Evolutionary conservation across 2,329 filamentous ascomycete genomes (phyloP).

Genomic region (Pezicula carpinea): DNA sequence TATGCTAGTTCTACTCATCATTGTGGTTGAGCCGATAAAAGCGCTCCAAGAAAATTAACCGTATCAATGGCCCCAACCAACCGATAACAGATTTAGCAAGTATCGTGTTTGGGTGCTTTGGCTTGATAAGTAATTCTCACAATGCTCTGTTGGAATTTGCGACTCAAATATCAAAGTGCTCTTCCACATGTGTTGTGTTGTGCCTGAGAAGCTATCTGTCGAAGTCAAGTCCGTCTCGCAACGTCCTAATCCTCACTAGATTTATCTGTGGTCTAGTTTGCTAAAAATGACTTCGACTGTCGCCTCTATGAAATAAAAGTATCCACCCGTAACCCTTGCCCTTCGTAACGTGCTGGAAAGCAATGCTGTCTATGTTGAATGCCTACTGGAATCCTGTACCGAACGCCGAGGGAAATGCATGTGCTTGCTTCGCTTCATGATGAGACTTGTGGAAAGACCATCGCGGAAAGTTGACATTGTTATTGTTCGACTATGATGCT

Average conservation of each 20-base stretch:
- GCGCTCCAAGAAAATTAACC: no score
- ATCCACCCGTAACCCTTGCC: not conserved
- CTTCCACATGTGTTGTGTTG: conserved; percentile 3
- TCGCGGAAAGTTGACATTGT: not conserved
- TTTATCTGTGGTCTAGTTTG: no score
- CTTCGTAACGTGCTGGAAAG: conserved; percentile 6
- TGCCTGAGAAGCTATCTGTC: conserved; percentile 6
- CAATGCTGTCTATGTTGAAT: conserved; percentile 26
- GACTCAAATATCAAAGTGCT: not conserved
- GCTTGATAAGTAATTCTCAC: no score
- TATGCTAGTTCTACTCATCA: no score
- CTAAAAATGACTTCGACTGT: no score
- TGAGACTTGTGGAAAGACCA: not conserved
- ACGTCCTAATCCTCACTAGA: no score
- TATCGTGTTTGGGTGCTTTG: no score
- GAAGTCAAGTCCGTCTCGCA: conserved; percentile 6
- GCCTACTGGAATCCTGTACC: conserved; percentile 7
- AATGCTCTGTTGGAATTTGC: no score
- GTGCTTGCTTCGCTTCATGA: not conserved
- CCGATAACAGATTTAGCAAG: no score
- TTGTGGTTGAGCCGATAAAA: no score
- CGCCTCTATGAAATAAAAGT: not conserved
- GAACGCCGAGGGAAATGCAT: conserved; percentile 18
- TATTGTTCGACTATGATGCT: not conserved
- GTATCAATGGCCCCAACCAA: no score